These are phyloP conservation scores for Hydnomerulius pinastri DNA, from an alignment of 768 basidiomycete species.

Conservation along the genomic window DNA sequence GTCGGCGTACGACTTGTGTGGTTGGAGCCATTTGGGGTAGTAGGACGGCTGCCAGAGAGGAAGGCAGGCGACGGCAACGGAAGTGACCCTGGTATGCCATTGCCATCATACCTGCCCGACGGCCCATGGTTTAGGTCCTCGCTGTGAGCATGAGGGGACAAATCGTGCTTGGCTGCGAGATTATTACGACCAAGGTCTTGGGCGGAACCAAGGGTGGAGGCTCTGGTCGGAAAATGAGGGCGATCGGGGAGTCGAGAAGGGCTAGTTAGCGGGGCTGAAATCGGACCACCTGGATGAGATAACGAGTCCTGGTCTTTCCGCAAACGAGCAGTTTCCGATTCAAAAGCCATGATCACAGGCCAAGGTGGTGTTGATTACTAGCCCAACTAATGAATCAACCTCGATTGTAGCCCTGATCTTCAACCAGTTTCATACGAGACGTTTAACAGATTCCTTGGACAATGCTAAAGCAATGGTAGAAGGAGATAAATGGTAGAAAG, in stretches of 20 bases:
- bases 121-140: conserved; percentile 63
- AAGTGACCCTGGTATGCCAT: conserved; percentile 28
- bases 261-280: conserved; percentile 38
- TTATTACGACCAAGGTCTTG: conserved; percentile 54
- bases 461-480: neutral
- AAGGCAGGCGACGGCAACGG: conserved; percentile 48
- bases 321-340: conserved; percentile 29
- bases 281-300: conserved; percentile 20
- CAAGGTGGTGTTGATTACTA: conserved; percentile 2
- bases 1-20: conserved; percentile 52
- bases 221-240: conserved; percentile 57
- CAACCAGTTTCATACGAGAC: conserved; percentile 20
- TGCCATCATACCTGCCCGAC: conserved; percentile 15
- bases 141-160: conserved; percentile 58
- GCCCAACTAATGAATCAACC: conserved; percentile 11
- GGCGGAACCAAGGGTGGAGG: conserved; percentile 60
- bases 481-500: conserved; percentile 3
- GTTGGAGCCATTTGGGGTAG: conserved; percentile 54
- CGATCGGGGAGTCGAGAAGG: conserved; percentile 50
- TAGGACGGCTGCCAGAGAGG: conserved; percentile 57
- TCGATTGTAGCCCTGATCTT: conserved; percentile 12
- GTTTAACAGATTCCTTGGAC: neutral
- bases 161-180: conserved; percentile 37
- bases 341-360: conserved; percentile 28
- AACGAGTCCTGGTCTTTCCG: conserved; percentile 25